These are phyloP conservation scores for Dactylorhiza incarnata DNA, from an alignment of 106 monocot species.

Conservation along the genomic window DNA sequence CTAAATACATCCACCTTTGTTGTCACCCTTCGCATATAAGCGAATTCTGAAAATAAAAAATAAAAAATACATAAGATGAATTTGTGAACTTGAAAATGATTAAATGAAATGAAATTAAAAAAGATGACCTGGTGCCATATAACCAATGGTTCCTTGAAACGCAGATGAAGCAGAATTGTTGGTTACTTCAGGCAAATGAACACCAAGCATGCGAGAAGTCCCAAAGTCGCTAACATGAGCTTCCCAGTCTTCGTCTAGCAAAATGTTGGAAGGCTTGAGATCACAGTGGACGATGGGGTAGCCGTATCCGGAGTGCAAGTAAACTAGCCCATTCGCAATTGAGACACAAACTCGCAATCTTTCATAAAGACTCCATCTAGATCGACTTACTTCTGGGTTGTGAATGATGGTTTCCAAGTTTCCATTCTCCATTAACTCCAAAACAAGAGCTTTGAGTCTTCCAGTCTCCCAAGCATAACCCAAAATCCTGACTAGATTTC, in stretches of 20 bases:
- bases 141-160: constrained; percentile 93
- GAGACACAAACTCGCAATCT: constrained; percentile 47
- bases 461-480: constrained; percentile 67
- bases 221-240: constrained; percentile 80
- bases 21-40: constrained; percentile 74
- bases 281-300: constrained; percentile 84
- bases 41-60: constrained; percentile 42
- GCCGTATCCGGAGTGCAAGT: constrained; percentile 72
- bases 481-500: constrained; percentile 62
- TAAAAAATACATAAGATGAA: neutral
- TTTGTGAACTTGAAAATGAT: neutral
- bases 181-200: constrained; percentile 29
- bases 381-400: constrained; percentile 3
- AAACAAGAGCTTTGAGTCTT: constrained; percentile 57
- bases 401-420: constrained; percentile 66
- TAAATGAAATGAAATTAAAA: neutral
- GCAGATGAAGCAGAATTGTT: constrained; percentile 33
- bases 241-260: constrained; percentile 69
- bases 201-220: constrained; percentile 62
- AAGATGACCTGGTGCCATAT: constrained; percentile 77
- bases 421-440: constrained; percentile 76
- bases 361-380: constrained; percentile 53
- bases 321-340: constrained; percentile 59
- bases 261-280: constrained; percentile 85
- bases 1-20: constrained; percentile 85